phyloP scores from a whole-genome alignment of 108 stramenopile species.

The Cyclostephanos tholiformis region DNA sequence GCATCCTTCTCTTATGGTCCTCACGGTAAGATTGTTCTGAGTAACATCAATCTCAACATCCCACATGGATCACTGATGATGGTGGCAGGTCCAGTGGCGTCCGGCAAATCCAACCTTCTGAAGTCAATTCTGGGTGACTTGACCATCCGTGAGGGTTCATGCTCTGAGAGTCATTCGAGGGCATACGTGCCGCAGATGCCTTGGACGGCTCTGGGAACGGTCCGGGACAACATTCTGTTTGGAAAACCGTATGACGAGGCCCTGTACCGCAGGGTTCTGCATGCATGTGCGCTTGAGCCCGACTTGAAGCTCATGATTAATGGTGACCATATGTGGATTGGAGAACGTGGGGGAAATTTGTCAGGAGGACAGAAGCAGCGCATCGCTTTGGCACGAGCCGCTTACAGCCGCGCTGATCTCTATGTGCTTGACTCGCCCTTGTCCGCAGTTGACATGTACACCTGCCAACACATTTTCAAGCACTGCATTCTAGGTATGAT shows the following conservation, averaged over 20 bases:
- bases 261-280: conserved; percentile 47
- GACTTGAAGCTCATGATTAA: conserved; percentile 19
- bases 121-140: conserved; percentile 64
- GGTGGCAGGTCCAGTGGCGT: conserved; percentile 51
- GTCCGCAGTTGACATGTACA: conserved; percentile 58
- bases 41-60: conserved; percentile 5
- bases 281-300: conserved; percentile 36
- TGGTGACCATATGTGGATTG: conserved; percentile 55
- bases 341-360: conserved; percentile 58
- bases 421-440: conserved; percentile 55
- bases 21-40: conserved; percentile 4
- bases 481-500: conserved; percentile 28
- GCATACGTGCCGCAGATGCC: conserved; percentile 61
- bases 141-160: conserved; percentile 29
- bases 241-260: conserved; percentile 45
- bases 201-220: conserved; percentile 67
- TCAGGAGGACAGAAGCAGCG: conserved; percentile 60
- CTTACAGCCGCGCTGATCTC: conserved; percentile 51
- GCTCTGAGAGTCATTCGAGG: conserved; percentile 10
- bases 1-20: conserved; percentile 3
- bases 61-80: conserved; percentile 5
- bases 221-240: conserved; percentile 61
- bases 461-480: conserved; percentile 13
- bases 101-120: conserved; percentile 61
- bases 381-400: conserved; percentile 50